Evolutionary conservation across 2,329 filamentous ascomycete species (phyloP).

Genomic region (Beauveria scarabaeidicola): DNA sequence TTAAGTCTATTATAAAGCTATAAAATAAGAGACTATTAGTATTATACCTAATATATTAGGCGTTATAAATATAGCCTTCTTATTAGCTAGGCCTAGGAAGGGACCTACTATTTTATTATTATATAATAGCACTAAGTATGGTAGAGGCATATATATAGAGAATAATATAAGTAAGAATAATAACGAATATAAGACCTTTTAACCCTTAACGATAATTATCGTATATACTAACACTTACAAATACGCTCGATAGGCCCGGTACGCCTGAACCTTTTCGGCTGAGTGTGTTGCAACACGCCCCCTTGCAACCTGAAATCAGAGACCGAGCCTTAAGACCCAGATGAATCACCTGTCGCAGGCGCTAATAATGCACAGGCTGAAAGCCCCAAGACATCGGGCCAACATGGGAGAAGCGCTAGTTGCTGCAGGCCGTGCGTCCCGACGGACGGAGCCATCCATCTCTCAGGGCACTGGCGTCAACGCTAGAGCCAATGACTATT

Average conservation of each 20-base stretch:
- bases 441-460: conserved; percentile 1
- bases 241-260: neutral
- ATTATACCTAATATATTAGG: too few relatives aligned
- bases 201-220: too few relatives aligned
- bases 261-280: neutral
- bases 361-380: conserved; percentile 4
- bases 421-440: neutral
- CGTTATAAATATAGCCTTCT: too few relatives aligned
- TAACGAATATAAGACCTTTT: too few relatives aligned
- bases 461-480: neutral
- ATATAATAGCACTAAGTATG: too few relatives aligned
- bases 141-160: too few relatives aligned
- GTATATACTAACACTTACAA: too few relatives aligned
- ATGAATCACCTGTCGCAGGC: neutral
- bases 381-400: neutral
- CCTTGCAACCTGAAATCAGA: neutral
- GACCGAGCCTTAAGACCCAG: neutral
- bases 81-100: too few relatives aligned
- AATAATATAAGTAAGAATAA: too few relatives aligned
- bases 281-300: neutral
- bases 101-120: too few relatives aligned
- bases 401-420: neutral
- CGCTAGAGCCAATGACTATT: neutral
- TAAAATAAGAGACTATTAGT: too few relatives aligned
- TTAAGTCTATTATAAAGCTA: too few relatives aligned